phyloP scores from a whole-genome alignment of 495 filamentous ascomycete species.

The Penicillium canescens region DNA sequence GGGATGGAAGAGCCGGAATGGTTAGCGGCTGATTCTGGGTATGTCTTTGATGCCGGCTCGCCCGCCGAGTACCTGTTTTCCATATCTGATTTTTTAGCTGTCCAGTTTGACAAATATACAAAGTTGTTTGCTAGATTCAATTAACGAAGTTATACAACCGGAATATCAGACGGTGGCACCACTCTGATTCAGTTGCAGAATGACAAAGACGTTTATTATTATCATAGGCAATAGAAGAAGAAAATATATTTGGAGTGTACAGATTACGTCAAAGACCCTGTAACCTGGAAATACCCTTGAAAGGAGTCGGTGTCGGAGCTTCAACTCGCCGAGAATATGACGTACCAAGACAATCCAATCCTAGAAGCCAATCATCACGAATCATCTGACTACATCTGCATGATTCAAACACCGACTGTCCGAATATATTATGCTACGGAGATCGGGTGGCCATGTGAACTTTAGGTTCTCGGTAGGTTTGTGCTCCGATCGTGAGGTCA shows the following conservation, averaged over 20 bases:
- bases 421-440: neutral
- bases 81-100: neutral
- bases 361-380: too few species aligned
- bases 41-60: neutral
- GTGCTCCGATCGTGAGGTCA: conserved; percentile 24
- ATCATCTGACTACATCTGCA: too few species aligned
- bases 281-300: neutral
- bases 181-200: too few species aligned
- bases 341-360: neutral
- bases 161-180: too few species aligned
- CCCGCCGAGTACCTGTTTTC: neutral
- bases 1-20: neutral
- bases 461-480: neutral
- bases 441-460: neutral
- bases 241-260: neutral
- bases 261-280: conserved; percentile 23
- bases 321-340: conserved; percentile 3
- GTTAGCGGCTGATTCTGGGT: neutral
- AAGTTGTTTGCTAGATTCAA: too few species aligned
- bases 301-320: conserved; percentile 10
- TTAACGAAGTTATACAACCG: too few species aligned
- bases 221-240: too few species aligned
- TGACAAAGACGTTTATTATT: too few species aligned
- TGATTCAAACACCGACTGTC: neutral
- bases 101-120: too few species aligned